Base-by-base conservation (phyloP, 768 basidiomycete genomes). In the Zangia roseola region DNA sequence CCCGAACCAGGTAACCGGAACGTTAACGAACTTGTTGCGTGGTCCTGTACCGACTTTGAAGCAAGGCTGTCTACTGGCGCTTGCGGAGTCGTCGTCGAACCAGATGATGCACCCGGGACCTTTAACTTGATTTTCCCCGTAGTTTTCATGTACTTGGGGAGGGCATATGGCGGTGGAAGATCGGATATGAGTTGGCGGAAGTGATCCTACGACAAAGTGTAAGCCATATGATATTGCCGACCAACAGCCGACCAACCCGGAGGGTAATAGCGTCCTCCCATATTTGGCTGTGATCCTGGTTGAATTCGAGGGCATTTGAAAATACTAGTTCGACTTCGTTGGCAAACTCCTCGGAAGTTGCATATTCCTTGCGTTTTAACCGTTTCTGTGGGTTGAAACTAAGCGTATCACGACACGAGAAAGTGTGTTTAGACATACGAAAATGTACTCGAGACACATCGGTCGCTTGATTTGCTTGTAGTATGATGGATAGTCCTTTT, bases 261-360 rank as follows among this genome's bases (percentile, higher is more conserved):
- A 93, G 77, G 4, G 72, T 66, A 17, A 76, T 62, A 17, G 91
- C 89, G 58, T 91, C 88, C 57, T 88, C 82, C 84, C 88, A 92
- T 24, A 93, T 88, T 47, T 69, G 77, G 23, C 86, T 90, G 60
- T 87, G 83, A 24, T 95, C 93, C 60, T 81, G 83, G 58, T 97
- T 97, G 71, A 94, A 97, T 49, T 78, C 69, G 64, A 91, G 75
- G 10, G 93, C 94, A 63, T 97, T 97, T 7, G 82, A 79, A 69
- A 94, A 95, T 21, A 97, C 87, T 35, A 94, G 78, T 58, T 94
- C 91, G 13, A 94, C 86, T 50, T 97, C 94, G 9, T 80, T 81
- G 37, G 86, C 85, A 60, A 94, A 95, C 21, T 87, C 84, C 5
- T 77, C 73, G 6, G 80, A 71, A 2, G 74, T 78, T 19, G 63